A percentile compares a stretch with the other conserved stretches of the same genome.
phyloP scores from a whole-genome alignment of 129 eudicot species.

The Centrapalus pauciflorus region DNA sequence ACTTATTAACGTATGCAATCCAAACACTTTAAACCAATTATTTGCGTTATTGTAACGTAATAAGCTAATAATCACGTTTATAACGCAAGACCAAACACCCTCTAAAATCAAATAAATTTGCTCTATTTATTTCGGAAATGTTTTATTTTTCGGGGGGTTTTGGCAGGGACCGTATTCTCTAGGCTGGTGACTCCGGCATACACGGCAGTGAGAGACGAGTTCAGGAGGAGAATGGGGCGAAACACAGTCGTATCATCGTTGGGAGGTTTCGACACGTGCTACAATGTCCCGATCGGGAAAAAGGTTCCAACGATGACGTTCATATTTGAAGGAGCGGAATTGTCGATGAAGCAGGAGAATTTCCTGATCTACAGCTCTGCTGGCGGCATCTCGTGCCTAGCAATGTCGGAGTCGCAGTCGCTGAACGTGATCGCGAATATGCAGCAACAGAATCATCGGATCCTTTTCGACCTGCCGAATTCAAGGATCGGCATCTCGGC shows the following conservation, averaged over 20 bases:
- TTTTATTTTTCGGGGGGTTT: background rate
- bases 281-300: constrained; percentile 45
- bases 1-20: no score
- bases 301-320: constrained; percentile 66
- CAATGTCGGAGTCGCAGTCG: constrained; percentile 79
- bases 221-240: constrained; percentile 61
- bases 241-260: constrained; percentile 46
- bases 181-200: constrained; percentile 73
- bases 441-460: constrained; percentile 91
- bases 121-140: no score
- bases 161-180: constrained; percentile 69
- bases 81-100: no score
- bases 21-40: no score
- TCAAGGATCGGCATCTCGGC: constrained; percentile 74
- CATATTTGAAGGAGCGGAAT: constrained; percentile 59
- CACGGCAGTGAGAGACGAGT: constrained; percentile 65
- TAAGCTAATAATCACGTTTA: no score
- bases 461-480: constrained; percentile 58
- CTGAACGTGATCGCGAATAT: constrained; percentile 79
- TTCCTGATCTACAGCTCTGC: constrained; percentile 61
- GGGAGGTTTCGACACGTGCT: constrained; percentile 94
- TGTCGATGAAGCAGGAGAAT: constrained; percentile 70
- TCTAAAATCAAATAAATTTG: no score
- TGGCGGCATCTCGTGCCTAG: constrained; percentile 59
- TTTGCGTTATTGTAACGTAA: no score